A percentile compares a stretch with the other conserved stretches of the same genome.
Evolutionary conservation across 1,284 basidiomycete species (phyloP).

Genomic region (Tremellales sp.): DNA sequence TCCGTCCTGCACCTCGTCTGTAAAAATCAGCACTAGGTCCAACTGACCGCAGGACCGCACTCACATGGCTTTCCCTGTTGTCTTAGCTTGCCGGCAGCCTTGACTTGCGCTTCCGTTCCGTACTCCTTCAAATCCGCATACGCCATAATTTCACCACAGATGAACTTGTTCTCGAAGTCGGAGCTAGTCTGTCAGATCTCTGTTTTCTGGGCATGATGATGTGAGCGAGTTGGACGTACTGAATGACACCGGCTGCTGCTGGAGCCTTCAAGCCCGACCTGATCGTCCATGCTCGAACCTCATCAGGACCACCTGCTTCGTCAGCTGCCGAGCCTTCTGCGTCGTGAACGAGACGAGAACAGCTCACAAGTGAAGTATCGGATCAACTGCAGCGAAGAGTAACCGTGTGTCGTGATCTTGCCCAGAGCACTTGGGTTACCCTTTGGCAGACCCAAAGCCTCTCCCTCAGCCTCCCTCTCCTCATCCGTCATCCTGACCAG

Average conservation of each 20-base stretch:
- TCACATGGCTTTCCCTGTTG: constrained; percentile 98
- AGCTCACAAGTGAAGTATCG: constrained; percentile 86
- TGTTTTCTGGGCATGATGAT: neutral
- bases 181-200: constrained; percentile 10
- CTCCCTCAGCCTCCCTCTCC: constrained; percentile 72
- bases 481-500: constrained; percentile 61
- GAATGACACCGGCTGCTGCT: constrained; percentile 96
- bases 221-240: constrained; percentile 56
- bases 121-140: constrained; percentile 88
- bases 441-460: constrained; percentile 51
- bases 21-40: neutral
- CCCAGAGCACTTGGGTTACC: constrained; percentile 61
- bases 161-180: constrained; percentile 77
- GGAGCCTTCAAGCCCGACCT: constrained; percentile 90
- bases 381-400: constrained; percentile 81
- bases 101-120: constrained; percentile 84
- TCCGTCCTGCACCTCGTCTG: constrained; percentile 48
- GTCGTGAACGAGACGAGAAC: too few species aligned
- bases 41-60: constrained; percentile 4
- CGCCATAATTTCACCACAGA: constrained; percentile 98
- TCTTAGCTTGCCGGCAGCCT: constrained; percentile 90
- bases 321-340: neutral
- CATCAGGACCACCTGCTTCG: constrained; percentile 67
- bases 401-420: constrained; percentile 91
- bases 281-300: constrained; percentile 98